These are phyloP conservation scores for Aspergillus niger DNA, from an alignment of 2,329 filamentous ascomycete genomes.

Conservation along the genomic window DNA sequence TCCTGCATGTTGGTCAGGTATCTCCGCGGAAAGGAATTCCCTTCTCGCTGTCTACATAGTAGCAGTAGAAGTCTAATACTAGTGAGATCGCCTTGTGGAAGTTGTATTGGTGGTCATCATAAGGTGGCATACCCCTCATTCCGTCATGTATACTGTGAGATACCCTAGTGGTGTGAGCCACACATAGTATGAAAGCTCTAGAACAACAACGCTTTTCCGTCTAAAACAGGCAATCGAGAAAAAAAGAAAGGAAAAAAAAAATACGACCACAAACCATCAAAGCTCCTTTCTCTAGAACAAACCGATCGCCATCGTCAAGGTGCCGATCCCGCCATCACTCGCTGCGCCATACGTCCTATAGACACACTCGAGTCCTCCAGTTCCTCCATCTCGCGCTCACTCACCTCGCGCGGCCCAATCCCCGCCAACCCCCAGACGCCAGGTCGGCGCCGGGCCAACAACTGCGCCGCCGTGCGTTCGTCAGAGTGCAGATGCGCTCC, in stretches of 20 bases:
- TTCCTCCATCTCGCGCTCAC: constrained; percentile 27
- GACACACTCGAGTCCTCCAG: constrained; percentile 7
- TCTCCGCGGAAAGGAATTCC: constrained; percentile 1
- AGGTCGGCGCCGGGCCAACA: constrained; percentile 47
- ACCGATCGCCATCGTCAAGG: constrained; percentile 20
- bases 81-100: too few relatives aligned
- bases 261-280: not conserved
- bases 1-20: not conserved
- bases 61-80: too few relatives aligned
- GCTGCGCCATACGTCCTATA: constrained; percentile 11
- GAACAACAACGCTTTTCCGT: not conserved
- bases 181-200: not conserved
- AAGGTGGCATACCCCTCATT: not conserved
- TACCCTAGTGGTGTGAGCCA: too few relatives aligned
- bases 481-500: constrained; percentile 63
- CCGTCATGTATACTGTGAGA: not conserved
- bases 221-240: too few relatives aligned
- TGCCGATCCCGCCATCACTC: constrained; percentile 31
- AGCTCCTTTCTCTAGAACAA: not conserved
- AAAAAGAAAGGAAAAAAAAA: too few relatives aligned
- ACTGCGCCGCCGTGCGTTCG: constrained; percentile 55
- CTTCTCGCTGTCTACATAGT: not conserved
- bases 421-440: constrained; percentile 49
- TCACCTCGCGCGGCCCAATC: constrained; percentile 35
- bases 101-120: not conserved